A percentile compares a stretch with the other conserved stretches of the same genome.
Conservation (phyloP, 2,329 filamentous ascomycete species). For the Cladosporium sp. region DNA sequence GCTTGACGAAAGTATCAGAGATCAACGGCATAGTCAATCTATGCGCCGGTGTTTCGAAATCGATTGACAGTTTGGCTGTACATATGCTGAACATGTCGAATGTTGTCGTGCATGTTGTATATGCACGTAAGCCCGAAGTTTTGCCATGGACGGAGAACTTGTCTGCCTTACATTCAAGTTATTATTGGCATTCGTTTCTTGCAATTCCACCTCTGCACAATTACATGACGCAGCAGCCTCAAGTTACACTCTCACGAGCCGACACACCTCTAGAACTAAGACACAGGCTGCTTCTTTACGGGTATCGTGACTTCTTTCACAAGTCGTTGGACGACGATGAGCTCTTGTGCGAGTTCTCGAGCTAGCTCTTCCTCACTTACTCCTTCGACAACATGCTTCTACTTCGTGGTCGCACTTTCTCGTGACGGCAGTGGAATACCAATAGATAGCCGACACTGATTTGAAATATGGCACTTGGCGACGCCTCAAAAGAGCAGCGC, state of each 20-base stretch:
- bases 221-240: neutral
- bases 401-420: neutral
- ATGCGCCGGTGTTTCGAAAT: neutral
- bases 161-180: neutral
- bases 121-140: neutral
- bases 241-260: neutral
- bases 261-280: neutral
- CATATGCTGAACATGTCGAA: neutral
- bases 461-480: neutral
- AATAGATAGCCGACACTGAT: neutral
- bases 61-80: neutral
- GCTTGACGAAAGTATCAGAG: neutral
- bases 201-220: neutral
- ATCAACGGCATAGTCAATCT: neutral
- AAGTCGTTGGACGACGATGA: neutral
- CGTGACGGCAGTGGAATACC: neutral
- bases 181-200: neutral
- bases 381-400: neutral
- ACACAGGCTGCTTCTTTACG: neutral
- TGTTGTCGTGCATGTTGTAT: neutral
- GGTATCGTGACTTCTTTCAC: neutral
- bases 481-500: neutral
- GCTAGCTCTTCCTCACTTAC: neutral
- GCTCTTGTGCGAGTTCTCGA: neutral
- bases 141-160: neutral